These are phyloP conservation scores for Solanum stenotomum DNA, from an alignment of 257 asterid species.

Conservation along the genomic window DNA sequence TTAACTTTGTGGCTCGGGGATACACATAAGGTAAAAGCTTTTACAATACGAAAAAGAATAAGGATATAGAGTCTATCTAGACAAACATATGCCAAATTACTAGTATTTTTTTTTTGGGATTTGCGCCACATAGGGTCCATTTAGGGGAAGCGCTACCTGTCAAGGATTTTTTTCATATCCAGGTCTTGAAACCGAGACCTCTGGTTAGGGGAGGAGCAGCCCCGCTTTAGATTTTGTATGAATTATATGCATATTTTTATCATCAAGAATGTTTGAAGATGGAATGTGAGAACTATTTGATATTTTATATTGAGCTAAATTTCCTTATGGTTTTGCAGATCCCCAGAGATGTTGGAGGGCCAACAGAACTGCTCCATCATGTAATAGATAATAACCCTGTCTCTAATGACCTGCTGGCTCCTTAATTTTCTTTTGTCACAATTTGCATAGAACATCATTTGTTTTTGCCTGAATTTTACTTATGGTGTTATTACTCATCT, in stretches of 20 bases:
- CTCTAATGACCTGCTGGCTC: background rate
- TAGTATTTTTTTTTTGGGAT: too few species aligned
- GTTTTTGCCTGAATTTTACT: background rate
- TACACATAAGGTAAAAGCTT: background rate
- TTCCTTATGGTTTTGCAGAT: constrained; percentile 34
- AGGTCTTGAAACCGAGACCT: background rate
- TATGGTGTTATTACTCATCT: background rate
- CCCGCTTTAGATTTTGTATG: background rate
- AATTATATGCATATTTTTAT: background rate
- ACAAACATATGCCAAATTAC: background rate
- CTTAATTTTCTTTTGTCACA: background rate
- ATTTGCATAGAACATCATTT: background rate
- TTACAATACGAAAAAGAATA: background rate
- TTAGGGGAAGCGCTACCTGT: background rate
- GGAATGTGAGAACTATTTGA: background rate
- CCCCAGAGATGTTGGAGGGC: constrained; percentile 74
- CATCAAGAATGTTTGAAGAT: background rate
- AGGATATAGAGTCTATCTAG: background rate
- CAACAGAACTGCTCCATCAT: constrained; percentile 58
- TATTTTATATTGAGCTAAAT: background rate
- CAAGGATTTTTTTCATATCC: background rate
- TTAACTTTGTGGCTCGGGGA: background rate
- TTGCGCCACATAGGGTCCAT: background rate
- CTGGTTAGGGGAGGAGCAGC: background rate
- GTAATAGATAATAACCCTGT: constrained; percentile 21